Percentiles rank a stretch among this genome's conserved stretches.
Evolutionary conservation across 768 basidiomycete genomes (phyloP).

Genomic region (Coprinopsis strossmayeri): DNA sequence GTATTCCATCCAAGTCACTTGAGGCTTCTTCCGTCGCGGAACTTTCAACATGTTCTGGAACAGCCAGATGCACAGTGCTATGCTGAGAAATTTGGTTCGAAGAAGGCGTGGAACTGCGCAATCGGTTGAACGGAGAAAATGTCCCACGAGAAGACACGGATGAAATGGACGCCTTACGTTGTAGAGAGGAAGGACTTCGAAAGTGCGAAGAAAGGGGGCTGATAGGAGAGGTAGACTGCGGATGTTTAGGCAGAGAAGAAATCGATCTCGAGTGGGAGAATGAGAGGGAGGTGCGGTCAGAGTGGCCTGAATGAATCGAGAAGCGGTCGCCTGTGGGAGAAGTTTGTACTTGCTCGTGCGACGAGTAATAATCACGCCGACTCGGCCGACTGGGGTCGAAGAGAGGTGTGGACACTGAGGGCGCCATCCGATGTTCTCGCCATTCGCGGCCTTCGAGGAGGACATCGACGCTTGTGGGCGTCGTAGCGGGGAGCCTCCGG

Average conservation of each 20-base stretch:
- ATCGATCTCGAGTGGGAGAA: conserved; percentile 38
- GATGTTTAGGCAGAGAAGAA: conserved; percentile 18
- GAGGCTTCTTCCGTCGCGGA: too few relatives aligned
- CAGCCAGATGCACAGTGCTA: too few relatives aligned
- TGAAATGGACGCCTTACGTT: conserved; percentile 43
- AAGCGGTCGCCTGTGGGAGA: conserved; percentile 28
- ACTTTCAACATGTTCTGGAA: too few relatives aligned
- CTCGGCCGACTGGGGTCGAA: conserved; percentile 8
- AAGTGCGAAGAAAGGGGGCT: conserved; percentile 25
- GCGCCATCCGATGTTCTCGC: conserved; percentile 24
- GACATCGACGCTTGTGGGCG: conserved; percentile 22
- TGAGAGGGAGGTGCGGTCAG: conserved; percentile 30
- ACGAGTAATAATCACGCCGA: conserved; percentile 5
- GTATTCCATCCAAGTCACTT: too few relatives aligned
- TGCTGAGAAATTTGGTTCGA: too few relatives aligned
- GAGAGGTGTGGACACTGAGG: conserved; percentile 20
- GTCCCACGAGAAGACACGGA: conserved; percentile 47
- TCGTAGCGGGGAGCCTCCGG: conserved; percentile 24
- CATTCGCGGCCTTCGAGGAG: conserved; percentile 28
- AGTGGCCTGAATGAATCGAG: conserved; percentile 38
- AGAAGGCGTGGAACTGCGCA: too few relatives aligned
- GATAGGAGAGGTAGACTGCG: conserved; percentile 13
- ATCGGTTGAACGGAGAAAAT: conserved; percentile 16
- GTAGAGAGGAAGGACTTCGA: conserved; percentile 21
- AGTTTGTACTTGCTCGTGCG: conserved; percentile 10